Evolutionary conservation across 2,329 filamentous ascomycete genomes (phyloP), one percentile per base, ranked within the genome.

Genomic region (Septoria petroselini): DNA sequence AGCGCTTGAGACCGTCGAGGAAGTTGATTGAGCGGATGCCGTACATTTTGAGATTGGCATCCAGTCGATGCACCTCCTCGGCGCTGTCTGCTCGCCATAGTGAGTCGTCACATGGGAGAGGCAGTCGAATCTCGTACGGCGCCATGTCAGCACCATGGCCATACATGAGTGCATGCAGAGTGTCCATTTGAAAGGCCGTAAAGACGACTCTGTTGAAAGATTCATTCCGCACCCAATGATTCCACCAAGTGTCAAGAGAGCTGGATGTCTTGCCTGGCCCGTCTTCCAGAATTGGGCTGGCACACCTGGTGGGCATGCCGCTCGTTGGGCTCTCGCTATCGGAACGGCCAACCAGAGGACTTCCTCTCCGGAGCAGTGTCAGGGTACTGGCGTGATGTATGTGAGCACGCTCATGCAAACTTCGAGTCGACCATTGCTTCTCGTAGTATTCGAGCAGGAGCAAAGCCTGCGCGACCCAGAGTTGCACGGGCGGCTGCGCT

Each of bases 351-450:
- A 95, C 90, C 14, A 97, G 73, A 2, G 91, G 93, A 62, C 88
- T 86, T 4, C 91, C 91, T 59, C 91, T 82, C 19, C 91, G 84
- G 88, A 97, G 95, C 52, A 96, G 72, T 0, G 91, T 95, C 57
- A 97, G 82, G 0, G 90, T 95, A 0, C 90, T 95, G 14, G 90
- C 91, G 65, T 97, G 91, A 62, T 96, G 90, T 37, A 96, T 95
- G 62, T 96, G 89, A 1, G 91, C 90, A 57, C 91, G 81, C 71
- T 96, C 91, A 67, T 97, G 91, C 30, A 96, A 75, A 52, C 89
- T 85, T 58, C 91, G 81, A 0, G 89, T 95, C 15, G 89, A 91
- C 67, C 91, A 95, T 85, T 95, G 90, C 75, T 97, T 96, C 72
- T 97, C 91, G 63, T 95, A 95, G 1, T 94, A 74, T 66, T 96